Evolutionary conservation across 441 rosid genomes (phyloP), one percentile per base, ranked within the genome.

Genomic region (Populus tomentosa): DNA sequence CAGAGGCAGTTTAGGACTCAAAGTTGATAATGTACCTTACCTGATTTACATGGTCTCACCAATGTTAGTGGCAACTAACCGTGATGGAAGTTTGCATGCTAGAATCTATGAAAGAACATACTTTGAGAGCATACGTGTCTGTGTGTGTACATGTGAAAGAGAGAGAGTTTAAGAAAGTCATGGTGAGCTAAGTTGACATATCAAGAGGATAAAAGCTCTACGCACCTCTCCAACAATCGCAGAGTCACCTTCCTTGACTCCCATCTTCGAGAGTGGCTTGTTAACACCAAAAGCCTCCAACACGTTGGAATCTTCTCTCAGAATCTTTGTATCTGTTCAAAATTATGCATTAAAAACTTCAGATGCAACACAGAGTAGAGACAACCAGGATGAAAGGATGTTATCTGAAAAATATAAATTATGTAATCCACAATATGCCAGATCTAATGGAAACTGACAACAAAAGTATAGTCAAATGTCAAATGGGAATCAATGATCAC

Each of bases 181-280:
- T 40, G 46, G 46, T 9, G 46, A 40, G 46, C 70, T 46, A 35
- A 20, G 2, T 46, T 14, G 56, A 61, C 18, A 14, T 40, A 50
- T 73, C 61, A 32, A 36, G 32, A 61, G 23, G 9, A 38, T 11
- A 21, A 68, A 35, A 24, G 36, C 26, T 10, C 33, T 21, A 82
- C 87, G 77, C 32, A 95, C 99, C 92, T 92, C 96, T 84, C 97
- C 98, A 53, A 93, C 87, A 38, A 89, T 83, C 72, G 93, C 98
- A 0, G 90, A 92, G 85, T 93, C 98, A 50, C 99, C 99, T 88
- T 93, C 99, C 85, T 90, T 88, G 66, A 93, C 93, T 0, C 99
- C 97, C 69, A 89, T 87, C 82, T 89, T 95, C 86, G 69, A 77
- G 73, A 93, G 88, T 7, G 92, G 81, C 79, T 87, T 91, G 80